Evolutionary conservation across 1,284 basidiomycete genomes (phyloP), one percentile per base, ranked within the genome.

Genomic region (Naganishia albida): DNA sequence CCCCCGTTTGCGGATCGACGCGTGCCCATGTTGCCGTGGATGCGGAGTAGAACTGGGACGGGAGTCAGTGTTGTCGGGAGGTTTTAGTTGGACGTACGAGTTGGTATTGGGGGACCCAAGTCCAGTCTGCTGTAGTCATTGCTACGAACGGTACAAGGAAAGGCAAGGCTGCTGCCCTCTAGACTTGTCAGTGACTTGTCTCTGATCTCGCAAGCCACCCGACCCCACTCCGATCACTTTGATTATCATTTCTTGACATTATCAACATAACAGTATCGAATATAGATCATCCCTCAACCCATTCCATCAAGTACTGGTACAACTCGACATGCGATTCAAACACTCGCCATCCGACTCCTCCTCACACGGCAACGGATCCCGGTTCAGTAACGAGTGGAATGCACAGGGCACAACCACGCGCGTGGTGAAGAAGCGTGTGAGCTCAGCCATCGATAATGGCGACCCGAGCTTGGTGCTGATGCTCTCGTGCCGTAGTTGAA

Each of bases 401-500:
- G 34, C 34, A 2, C 56, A 60, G 30, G n/a, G 38, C 28, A 6
- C 23, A 39, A 40, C 56, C 12, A 60, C 43, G 18, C 13, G 56
- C 8, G 46, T 60, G 7, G 56, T 60, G 18, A 60, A 50, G 46
- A 60, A 60, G 26, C 56, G 26, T n/a, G 63, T 56, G 38, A 55
- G 63, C 20, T n/a, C n/a, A n/a, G n/a, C n/a, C n/a, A n/a, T n/a
- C n/a, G n/a, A n/a, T n/a, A n/a, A n/a, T n/a, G n/a, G n/a, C n/a
- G n/a, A 1, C 20, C 1, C 10, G 3, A 10, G 26, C 1, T 34
- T 30, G 25, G 2, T 1, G 44, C 18, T 4, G 48, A 39, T n/a
- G 20, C 15, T 30, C 2, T n/a, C n/a, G 49, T 1, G 28, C 7
- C 10, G 12, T 50, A 77, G 77, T 73, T 88, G 52, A 84, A 85